Conservation (phyloP, 2,329 filamentous ascomycete genomes). For the Fusarium fracticaudum region DNA sequence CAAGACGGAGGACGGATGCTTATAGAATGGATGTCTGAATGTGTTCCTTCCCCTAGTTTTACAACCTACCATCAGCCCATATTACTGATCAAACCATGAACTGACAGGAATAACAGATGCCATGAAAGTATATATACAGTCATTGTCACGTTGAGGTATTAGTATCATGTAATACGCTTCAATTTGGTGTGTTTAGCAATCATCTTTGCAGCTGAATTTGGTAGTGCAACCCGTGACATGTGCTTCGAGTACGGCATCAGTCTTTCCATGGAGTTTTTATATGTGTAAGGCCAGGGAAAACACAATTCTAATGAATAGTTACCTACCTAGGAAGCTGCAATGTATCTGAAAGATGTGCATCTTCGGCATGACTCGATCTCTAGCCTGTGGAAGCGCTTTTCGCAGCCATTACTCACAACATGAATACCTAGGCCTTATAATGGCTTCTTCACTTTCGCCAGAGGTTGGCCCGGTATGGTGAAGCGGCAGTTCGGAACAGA, state of each 20-base stretch:
- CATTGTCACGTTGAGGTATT: background rate
- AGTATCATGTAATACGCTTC: background rate
- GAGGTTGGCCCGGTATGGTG: background rate
- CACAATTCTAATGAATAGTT: background rate
- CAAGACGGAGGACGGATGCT: constrained; percentile 37
- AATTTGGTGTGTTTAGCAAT: background rate
- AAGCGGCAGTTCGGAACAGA: background rate
- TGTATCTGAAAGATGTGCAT: too few relatives aligned
- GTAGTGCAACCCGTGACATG: background rate
- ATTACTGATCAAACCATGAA: constrained; percentile 4
- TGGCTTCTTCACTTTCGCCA: too few relatives aligned
- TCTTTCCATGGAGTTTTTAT: background rate
- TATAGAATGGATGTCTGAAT: constrained; percentile 47
- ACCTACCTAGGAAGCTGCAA: background rate
- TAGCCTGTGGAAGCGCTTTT: background rate
- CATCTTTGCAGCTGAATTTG: background rate
- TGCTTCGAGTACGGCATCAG: background rate
- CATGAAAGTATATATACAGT: background rate
- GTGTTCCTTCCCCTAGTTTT: background rate
- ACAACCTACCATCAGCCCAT: background rate
- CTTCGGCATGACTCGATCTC: background rate
- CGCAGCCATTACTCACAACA: background rate
- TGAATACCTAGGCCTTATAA: background rate
- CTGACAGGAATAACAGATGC: background rate
- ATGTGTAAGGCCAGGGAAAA: background rate